Base-by-base conservation (phyloP, 257 asterid genomes). In the Lavandula angustifolia region DNA sequence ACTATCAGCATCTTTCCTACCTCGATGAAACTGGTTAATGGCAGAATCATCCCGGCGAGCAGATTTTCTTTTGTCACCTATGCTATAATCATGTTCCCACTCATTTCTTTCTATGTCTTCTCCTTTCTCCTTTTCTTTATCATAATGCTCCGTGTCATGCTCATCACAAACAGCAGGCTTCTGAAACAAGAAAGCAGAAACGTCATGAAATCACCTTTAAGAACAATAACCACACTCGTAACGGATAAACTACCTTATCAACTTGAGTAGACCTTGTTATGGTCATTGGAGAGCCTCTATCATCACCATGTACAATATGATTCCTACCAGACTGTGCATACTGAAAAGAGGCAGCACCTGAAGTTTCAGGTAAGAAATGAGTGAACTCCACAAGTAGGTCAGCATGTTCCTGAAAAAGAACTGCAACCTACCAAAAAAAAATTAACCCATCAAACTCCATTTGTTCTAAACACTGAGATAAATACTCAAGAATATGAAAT, bases 371-470 rank as follows among this genome's bases (percentile, higher is more conserved):
- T 68, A 94, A 77, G 78, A 94, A 91, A 76, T 86, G 97, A 70
- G 87, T 79, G 83, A 94, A 94, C 79, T 94, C 98, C 38, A 77
- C 92, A 76, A 94, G 99, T 58, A 91, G 85, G 81, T 94, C 99
- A 63, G 81, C 74, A 66, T 94, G 95, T 71, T 82, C 87, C 62
- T 73, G 81, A 73, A 94, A 86, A 57, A 94, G 98, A 79, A 74
- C 75, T 57, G 96, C 82, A 70, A 91, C 98, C 99, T 94, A 80
- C 77, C 72, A 79, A 50, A 18, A 51, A 66, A 49, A 50, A 50
- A 61, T 67, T 31, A 63, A n/a, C 60, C 46, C 62, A 38, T 53
- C 68, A 56, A 72, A 48, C 47, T 54, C 32, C 57, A 46, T 42
- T 50, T n/a, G 14, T 50, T 55, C 47, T 33, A 38, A 64, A 51